Base-by-base conservation (phyloP, 768 basidiomycete species). In the Phlebiopsis gigantea region DNA sequence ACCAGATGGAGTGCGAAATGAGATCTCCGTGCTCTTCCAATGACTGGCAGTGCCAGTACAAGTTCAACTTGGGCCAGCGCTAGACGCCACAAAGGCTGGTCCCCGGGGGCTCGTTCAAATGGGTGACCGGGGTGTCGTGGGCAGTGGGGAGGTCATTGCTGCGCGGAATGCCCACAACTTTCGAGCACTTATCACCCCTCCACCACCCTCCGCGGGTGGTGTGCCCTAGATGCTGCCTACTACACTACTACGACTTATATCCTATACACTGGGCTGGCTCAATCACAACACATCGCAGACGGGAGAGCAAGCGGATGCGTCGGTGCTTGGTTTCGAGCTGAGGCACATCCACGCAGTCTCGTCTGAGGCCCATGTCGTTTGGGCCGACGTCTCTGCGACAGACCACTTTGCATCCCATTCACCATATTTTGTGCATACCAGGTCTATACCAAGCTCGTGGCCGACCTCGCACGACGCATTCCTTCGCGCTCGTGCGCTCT, bases 341-440 rank as follows among this genome's bases (percentile, higher is more conserved):
- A 82, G 87, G 42, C 87, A 89, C 66, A 70, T 79, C 30, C 87
- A 89, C 62, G 83, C 79, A 25, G 64, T 81, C n/a, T 76, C 80
- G 41, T 76, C 82, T 58, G 69, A 74, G 25, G 84, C 84, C 2
- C 77, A 76, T 9, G 76, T 83, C 41, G 66, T 88, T 55, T 86
- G 90, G 66, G 72, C 79, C 21, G 77, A 90, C 62, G 67, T 83
- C 39, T 66, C 70, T 54, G 55, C 68, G n/a, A 63, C 73, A 57
- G 7, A 57, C 17, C 52, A 6, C 41, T 54, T 34, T 9, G 57
- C 67, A 22, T 63, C 49, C 17, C 34, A 55, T 52, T 30, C 66
- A 28, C 46, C 70, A 21, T 81, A 79, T 57, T 65, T 72, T 1
- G 66, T 86, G 30, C 70, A 70, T 7, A 76, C 77, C 0, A 69